Evolutionary conservation across 495 filamentous ascomycete genomes (phyloP).

Genomic region (Aspergillus campestris): DNA sequence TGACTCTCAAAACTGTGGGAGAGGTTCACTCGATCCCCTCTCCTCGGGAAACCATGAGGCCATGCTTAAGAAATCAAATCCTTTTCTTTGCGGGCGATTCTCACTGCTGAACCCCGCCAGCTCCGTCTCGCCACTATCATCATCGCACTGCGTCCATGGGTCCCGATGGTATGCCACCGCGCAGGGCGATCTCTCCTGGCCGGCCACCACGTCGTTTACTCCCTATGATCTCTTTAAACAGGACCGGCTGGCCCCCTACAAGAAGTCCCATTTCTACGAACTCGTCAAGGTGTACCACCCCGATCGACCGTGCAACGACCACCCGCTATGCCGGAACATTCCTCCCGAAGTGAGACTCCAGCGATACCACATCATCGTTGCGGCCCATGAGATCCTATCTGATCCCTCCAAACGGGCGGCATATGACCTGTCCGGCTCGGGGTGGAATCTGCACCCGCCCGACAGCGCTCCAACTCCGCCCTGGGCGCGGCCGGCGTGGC

Average conservation of each 20-base stretch:
- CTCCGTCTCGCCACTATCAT: constrained; percentile 12
- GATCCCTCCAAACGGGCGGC: constrained; percentile 66
- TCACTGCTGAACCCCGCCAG: constrained; percentile 20
- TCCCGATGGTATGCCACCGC: constrained; percentile 24
- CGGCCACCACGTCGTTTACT: constrained; percentile 40
- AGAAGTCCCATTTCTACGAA: constrained; percentile 75
- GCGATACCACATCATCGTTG: constrained; percentile 78
- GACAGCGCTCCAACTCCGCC: constrained; percentile 3
- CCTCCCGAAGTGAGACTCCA: constrained; percentile 57
- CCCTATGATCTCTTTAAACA: constrained; percentile 85
- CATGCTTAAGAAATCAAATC: constrained; percentile 30
- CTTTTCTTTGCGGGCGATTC: constrained; percentile 18
- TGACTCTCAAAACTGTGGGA: background rate
- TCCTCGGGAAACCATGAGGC: constrained; percentile 26
- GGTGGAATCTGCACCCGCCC: constrained; percentile 54
- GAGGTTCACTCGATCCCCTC: constrained; percentile 9
- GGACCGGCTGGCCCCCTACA: constrained; percentile 57
- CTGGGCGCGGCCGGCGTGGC: constrained; percentile 14
- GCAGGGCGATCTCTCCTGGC: constrained; percentile 30
- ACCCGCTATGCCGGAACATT: constrained; percentile 40
- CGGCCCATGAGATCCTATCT: constrained; percentile 85
- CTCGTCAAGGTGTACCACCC: constrained; percentile 95
- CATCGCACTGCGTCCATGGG: background rate
- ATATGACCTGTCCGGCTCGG: constrained; percentile 74
- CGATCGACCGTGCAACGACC: constrained; percentile 52